Base-by-base conservation (phyloP, 495 filamentous ascomycete genomes). In the Podospora pseudoanserina region DNA sequence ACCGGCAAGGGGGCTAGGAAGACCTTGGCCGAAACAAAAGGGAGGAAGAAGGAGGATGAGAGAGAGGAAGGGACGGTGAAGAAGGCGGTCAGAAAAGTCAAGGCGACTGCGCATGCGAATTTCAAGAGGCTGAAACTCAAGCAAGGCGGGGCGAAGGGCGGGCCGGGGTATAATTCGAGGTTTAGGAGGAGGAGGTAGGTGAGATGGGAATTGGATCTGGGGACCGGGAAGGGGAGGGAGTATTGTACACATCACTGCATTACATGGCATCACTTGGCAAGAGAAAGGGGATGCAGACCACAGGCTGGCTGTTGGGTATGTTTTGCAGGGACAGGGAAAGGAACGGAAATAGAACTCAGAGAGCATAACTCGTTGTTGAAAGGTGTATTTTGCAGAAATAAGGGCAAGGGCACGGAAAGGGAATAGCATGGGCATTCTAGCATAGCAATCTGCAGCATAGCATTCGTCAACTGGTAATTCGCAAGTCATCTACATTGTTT, bases 61-160 rank as follows among this genome's bases (percentile, higher is more conserved):
- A 80, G 81, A 69, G 74, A 78, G 53, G 83, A 84, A 64, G 82
- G 80, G 6, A 77, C 81, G 65, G 83, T 88, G 26, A 88, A 88
- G 75, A 87, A 85, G 70, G 79, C 79, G 18, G 80, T 77, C 26
- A 85, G 87, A 68, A 96, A 91, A 79, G 81, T 93, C 60, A 91
- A 87, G 65, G 88, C 89, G 5, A 79, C 88, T 60, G 90, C 93
- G 2, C 88, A 94, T 79, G 86, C 91, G 26, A 97, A 97, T 73
- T 97, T 92, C 76, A 86, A 90, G 68, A 85, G 87, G 57, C 76
- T 97, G 70, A 96, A 96, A 80, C 87, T 97, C 71, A 85, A 83
- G 73, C 91, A 90, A 72, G 75, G 75, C 4, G 85, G 85, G 4
- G 72, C 83, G 0, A 87, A 86, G 68, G 84, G 82, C 5, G 82